Evolutionary conservation across 139 green algal genomes (phyloP).

Genomic region (Coelastrella sp.): DNA sequence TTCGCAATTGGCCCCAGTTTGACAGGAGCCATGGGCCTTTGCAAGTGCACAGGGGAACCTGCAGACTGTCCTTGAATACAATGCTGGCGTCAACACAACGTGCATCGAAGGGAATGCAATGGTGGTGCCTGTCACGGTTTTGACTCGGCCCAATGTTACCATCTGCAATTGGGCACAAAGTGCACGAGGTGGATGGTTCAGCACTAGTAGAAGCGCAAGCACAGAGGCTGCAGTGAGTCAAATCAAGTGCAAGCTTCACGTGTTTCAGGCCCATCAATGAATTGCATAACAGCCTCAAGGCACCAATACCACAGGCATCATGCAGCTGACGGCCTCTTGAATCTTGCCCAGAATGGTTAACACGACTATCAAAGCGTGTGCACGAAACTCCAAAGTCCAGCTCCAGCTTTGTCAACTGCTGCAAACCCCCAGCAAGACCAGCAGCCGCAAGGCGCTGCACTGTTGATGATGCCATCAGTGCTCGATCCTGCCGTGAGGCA

Average conservation of each 20-base stretch:
- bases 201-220: not conserved
- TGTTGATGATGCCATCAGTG: not conserved
- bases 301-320: not conserved
- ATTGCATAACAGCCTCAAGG: not conserved
- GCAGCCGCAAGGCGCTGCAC: not conserved
- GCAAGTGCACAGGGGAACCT: not conserved
- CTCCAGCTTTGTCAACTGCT: not conserved
- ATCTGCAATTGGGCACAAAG: too few relatives aligned
- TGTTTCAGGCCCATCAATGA: not conserved
- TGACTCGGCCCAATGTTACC: too few relatives aligned
- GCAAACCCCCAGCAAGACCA: not conserved
- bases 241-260: conserved; percentile 1
- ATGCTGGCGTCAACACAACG: not conserved
- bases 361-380: not conserved
- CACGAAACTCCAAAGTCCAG: not conserved
- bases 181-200: too few relatives aligned
- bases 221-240: not conserved
- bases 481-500: not conserved
- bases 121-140: too few relatives aligned
- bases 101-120: not conserved
- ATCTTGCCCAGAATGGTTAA: too few relatives aligned
- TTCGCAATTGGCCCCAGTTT: not conserved
- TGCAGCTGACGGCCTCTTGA: too few relatives aligned
- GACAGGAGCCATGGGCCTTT: not conserved
- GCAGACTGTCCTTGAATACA: not conserved